A percentile compares a stretch with the other conserved stretches of the same genome.
phyloP scores from a whole-genome alignment of 208 protist genomes.

The Trypanosoma caninum region DNA sequence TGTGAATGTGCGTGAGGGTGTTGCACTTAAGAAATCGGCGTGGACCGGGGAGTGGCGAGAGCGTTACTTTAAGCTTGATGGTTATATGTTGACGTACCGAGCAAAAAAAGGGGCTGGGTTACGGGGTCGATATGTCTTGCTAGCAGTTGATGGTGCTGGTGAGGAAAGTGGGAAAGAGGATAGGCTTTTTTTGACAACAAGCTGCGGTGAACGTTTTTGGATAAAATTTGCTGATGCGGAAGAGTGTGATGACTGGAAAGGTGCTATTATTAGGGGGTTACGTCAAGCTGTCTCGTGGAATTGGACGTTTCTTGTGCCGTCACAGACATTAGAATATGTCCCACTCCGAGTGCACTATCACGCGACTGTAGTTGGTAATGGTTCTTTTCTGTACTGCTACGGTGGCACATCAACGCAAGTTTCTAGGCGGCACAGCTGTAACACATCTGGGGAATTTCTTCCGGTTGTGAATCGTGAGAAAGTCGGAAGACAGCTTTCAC shows the following conservation, averaged over 20 bases:
- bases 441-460: slow-evolving; percentile 31
- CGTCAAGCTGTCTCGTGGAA: slow-evolving; percentile 45
- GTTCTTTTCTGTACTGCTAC: slow-evolving; percentile 19
- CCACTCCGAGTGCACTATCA: slow-evolving; percentile 60
- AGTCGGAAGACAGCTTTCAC: slow-evolving; percentile 19
- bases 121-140: slow-evolving; percentile 46
- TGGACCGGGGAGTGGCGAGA: slow-evolving; percentile 62
- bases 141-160: slow-evolving; percentile 38
- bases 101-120: slow-evolving; percentile 21
- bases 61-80: slow-evolving; percentile 59
- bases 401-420: slow-evolving; percentile 40
- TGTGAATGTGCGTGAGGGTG: slow-evolving; percentile 21
- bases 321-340: slow-evolving; percentile 4
- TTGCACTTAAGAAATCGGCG: slow-evolving; percentile 58
- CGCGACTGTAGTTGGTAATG: slow-evolving; percentile 24
- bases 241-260: slow-evolving; percentile 46
- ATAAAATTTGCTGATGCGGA: slow-evolving; percentile 40
- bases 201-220: slow-evolving; percentile 64
- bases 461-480: slow-evolving; percentile 24
- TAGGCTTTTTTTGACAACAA: slow-evolving; percentile 56
- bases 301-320: slow-evolving; percentile 39
- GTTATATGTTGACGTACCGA: slow-evolving; percentile 49
- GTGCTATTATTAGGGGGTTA: slow-evolving; percentile 30
- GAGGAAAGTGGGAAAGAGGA: slow-evolving; percentile 21
- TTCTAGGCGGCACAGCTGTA: slow-evolving; percentile 28